Evolutionary conservation across 1,284 basidiomycete genomes (phyloP).

Genomic region (Tylopilus sp.): DNA sequence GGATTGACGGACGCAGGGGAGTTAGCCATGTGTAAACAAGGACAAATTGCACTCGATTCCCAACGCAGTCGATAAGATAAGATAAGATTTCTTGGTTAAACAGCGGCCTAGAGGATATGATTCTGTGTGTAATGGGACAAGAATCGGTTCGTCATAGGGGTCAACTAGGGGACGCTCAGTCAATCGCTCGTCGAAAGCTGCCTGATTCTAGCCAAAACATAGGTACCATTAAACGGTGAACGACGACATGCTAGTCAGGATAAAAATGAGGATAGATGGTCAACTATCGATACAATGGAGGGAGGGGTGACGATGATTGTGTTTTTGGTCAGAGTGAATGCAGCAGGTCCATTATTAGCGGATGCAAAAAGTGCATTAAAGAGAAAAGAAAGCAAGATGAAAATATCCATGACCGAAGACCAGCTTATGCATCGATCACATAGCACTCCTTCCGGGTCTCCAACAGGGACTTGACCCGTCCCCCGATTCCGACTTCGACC

Average conservation of each 20-base stretch:
- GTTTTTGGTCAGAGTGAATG: not conserved
- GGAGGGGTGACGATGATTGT: not conserved
- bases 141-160: too few relatives aligned
- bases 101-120: too few relatives aligned
- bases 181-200: too few relatives aligned
- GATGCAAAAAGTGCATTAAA: not conserved
- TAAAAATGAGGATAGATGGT: not conserved
- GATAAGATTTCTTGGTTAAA: too few relatives aligned
- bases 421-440: not conserved
- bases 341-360: not conserved
- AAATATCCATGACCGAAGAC: not conserved
- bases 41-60: too few relatives aligned
- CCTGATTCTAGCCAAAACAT: too few relatives aligned
- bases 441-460: not conserved
- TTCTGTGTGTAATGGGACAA: too few relatives aligned
- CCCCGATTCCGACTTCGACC: slow-evolving; percentile 21
- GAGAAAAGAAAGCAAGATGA: not conserved
- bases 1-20: too few relatives aligned
- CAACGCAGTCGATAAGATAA: too few relatives aligned
- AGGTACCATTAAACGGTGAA: too few relatives aligned
- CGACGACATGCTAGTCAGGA: not conserved
- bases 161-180: too few relatives aligned
- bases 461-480: slow-evolving; percentile 13
- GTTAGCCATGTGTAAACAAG: too few relatives aligned
- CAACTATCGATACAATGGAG: slow-evolving; percentile 3